Conservation (phyloP, 208 protist species). For the Trypanosoma cruzi region DNA sequence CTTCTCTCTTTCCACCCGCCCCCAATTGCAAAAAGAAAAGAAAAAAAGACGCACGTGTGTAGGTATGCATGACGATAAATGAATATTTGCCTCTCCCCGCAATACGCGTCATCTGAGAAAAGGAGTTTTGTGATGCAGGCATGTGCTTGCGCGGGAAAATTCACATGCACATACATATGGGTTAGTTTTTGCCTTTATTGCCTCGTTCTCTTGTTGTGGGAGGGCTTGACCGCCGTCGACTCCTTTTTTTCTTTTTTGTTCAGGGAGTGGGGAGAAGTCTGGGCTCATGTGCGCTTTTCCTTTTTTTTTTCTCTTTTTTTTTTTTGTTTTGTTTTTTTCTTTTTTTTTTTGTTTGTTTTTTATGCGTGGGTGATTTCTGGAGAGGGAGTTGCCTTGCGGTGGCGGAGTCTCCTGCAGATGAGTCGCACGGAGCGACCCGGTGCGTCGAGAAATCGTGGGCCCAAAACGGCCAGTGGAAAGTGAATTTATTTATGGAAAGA, state of each 20-base stretch:
- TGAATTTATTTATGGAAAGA: neutral
- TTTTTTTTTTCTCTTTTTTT: slow-evolving; percentile 20
- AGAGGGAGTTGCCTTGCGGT: neutral
- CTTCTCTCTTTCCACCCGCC: no score
- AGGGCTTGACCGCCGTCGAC: neutral
- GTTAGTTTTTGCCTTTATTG: neutral
- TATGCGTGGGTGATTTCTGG: neutral
- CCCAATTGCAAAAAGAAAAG: no score
- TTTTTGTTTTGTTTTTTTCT: slow-evolving; percentile 14
- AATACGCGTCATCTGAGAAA: neutral
- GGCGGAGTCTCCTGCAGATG: neutral
- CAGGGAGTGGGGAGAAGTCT: neutral
- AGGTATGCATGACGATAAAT: neutral
- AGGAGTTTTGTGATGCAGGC: neutral
- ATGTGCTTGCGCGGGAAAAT: neutral
- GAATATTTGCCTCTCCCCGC: neutral
- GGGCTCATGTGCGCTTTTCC: no score
- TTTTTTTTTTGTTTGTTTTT: neutral
- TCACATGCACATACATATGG: neutral
- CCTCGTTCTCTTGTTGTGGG: neutral
- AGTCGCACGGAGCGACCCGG: no score
- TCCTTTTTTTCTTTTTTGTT: neutral
- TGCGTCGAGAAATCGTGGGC: neutral
- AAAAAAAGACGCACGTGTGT: no score
- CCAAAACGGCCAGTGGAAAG: neutral